phyloP scores from a whole-genome alignment of 768 basidiomycete species.

The Boletus rex-veris region DNA sequence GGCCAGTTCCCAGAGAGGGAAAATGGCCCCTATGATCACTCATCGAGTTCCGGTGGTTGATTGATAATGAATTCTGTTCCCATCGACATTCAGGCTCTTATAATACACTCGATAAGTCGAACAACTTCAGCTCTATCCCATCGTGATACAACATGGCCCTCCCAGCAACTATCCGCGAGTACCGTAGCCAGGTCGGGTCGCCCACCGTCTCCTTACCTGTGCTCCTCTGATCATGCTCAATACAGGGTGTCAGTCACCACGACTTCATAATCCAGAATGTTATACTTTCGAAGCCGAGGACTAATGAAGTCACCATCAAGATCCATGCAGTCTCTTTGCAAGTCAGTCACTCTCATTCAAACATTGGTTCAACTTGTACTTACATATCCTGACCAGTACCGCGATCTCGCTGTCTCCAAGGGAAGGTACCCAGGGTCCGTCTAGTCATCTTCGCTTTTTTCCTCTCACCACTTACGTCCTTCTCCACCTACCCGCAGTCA shows the following conservation, averaged over 20 bases:
- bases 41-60: too few species aligned
- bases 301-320: conserved; percentile 53
- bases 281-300: conserved; percentile 33
- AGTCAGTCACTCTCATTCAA: conserved; percentile 19
- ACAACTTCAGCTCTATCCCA: not conserved
- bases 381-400: conserved; percentile 35
- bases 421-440: conserved; percentile 39
- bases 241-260: conserved; percentile 24
- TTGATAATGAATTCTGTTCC: too few species aligned
- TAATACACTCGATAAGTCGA: not conserved
- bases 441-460: conserved; percentile 8
- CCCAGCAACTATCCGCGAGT: conserved; percentile 14
- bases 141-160: conserved; percentile 6
- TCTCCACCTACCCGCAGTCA: conserved; percentile 9
- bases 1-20: too few species aligned
- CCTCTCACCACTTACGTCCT: conserved; percentile 23
- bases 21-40: too few species aligned
- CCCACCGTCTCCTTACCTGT: not conserved
- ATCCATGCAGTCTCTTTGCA: conserved; percentile 56
- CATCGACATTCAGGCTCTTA: too few species aligned
- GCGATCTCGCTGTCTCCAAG: conserved; percentile 44
- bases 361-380: not conserved
- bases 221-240: not conserved
- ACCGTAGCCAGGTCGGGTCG: conserved; percentile 11
- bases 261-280: conserved; percentile 28